These are phyloP conservation scores for Deinandra increscens DNA, from an alignment of 129 eudicot species.

Conservation along the genomic window DNA sequence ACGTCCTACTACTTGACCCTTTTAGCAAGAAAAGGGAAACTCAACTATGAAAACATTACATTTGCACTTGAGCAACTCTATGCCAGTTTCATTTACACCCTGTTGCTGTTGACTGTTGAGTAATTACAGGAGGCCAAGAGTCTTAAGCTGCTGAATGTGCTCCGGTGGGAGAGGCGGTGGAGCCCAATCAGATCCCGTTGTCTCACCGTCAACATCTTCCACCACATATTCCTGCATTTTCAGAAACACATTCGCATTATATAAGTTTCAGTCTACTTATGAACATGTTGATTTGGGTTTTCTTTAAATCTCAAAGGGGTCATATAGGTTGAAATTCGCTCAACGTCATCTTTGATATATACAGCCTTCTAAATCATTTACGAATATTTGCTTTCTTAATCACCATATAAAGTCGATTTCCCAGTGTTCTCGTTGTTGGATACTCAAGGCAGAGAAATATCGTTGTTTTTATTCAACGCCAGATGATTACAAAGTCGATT, in stretches of 20 bases:
- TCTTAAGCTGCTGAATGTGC: conserved; percentile 83
- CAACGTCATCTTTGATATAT: no score
- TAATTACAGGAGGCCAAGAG: conserved; percentile 52
- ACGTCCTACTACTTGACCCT: not conserved
- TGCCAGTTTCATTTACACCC: conserved; percentile 25
- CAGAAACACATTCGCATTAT: not conserved
- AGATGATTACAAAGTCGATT: no score
- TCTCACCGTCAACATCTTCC: conserved; percentile 89
- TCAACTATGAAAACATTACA: conserved; percentile 22
- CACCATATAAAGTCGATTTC: no score
- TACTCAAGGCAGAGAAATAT: no score
- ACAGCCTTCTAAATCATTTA: no score
- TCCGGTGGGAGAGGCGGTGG: conserved; percentile 85
- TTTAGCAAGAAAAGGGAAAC: not conserved
- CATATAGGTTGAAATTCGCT: no score
- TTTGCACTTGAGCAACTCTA: conserved; percentile 7
- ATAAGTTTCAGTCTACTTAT: no score
- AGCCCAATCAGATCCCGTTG: conserved; percentile 73
- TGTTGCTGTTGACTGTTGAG: not conserved
- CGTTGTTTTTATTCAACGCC: no score
- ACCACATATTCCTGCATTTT: conserved; percentile 79
- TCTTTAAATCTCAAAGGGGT: no score
- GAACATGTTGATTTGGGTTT: no score
- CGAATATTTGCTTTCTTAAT: no score
- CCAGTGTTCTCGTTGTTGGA: no score